Conservation (phyloP, 345 rosid species). For the Arabidopsis suecica region DNA sequence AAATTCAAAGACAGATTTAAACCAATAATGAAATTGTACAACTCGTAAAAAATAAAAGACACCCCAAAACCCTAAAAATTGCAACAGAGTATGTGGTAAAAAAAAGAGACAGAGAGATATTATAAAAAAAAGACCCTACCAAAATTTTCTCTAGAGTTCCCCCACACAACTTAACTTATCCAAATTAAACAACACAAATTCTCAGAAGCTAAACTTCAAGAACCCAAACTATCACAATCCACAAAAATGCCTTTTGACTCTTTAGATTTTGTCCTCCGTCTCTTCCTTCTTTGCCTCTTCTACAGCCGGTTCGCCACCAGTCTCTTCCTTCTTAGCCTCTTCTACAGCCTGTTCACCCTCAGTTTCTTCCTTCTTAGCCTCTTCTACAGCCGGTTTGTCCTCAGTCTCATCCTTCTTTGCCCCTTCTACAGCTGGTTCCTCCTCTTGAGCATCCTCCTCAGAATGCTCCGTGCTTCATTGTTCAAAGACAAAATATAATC, state of each 20-base stretch:
- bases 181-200: conserved; percentile 31
- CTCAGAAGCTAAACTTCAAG: conserved; percentile 27
- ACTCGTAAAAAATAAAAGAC: background rate
- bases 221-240: conserved; percentile 15
- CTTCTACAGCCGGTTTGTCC: background rate
- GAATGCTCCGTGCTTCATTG: conserved; percentile 36
- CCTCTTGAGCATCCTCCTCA: conserved; percentile 24
- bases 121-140: conserved; percentile 25
- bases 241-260: background rate
- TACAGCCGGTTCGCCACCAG: background rate
- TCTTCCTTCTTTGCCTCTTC: conserved; percentile 12
- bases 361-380: background rate
- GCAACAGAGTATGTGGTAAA: conserved; percentile 26
- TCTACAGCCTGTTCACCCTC: background rate
- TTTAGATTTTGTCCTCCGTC: conserved; percentile 21
- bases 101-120: conserved; percentile 1
- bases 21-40: conserved; percentile 38
- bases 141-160: conserved; percentile 39
- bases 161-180: conserved; percentile 22
- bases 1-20: background rate
- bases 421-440: conserved; percentile 34
- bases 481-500: conserved; percentile 20
- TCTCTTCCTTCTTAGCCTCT: conserved; percentile 14
- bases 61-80: conserved; percentile 2
- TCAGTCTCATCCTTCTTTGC: conserved; percentile 7